These are phyloP conservation scores for Xylaria scruposa DNA, from an alignment of 495 filamentous ascomycete genomes.

Conservation along the genomic window DNA sequence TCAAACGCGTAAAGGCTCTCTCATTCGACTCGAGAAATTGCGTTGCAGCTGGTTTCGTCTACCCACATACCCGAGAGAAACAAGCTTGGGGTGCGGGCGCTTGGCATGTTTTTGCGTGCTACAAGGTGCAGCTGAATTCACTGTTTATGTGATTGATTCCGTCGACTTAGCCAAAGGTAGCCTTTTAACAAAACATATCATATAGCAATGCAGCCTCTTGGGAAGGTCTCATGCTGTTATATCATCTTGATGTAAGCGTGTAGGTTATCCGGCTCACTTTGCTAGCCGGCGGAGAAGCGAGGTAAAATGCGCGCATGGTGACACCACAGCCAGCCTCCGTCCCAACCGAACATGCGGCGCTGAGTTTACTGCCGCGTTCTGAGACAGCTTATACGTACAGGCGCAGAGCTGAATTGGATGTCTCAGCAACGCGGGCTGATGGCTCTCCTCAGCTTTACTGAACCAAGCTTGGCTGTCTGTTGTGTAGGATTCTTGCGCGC, in stretches of 20 bases:
- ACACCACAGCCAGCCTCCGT: neutral
- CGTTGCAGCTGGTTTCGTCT: neutral
- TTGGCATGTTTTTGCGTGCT: neutral
- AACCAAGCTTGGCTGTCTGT: neutral
- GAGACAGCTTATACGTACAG: conserved; percentile 11
- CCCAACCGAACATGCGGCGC: neutral
- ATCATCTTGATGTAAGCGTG: neutral
- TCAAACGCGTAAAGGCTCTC: neutral
- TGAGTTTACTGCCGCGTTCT: neutral
- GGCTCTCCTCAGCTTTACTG: neutral
- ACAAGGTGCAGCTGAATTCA: neutral
- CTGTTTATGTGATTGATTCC: neutral
- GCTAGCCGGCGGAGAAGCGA: neutral
- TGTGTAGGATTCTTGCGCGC: neutral
- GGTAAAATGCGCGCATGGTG: conserved; percentile 6
- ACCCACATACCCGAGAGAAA: neutral
- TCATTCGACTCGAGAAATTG: neutral
- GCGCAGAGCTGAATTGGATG: neutral
- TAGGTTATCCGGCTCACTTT: neutral
- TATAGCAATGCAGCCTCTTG: neutral
- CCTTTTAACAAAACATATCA: neutral
- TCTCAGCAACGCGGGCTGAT: neutral
- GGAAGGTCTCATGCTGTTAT: neutral
- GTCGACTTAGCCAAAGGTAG: neutral
- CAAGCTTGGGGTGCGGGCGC: neutral